Evolutionary conservation across 331 rosid species (phyloP).

Genomic region (Acacia concinna): DNA sequence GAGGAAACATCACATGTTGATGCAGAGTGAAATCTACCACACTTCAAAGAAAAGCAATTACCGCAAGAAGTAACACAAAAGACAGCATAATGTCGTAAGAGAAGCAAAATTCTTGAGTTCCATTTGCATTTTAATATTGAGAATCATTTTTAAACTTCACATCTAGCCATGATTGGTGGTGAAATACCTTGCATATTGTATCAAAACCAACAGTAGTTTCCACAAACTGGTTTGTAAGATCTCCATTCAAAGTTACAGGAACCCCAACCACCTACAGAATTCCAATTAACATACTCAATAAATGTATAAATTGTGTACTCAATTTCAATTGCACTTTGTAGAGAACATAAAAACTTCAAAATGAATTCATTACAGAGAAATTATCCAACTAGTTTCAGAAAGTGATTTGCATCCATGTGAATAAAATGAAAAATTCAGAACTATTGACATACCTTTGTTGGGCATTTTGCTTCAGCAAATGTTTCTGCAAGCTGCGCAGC

Average conservation of each 20-base stretch:
- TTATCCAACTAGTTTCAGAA: background rate
- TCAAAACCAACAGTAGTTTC: slow-evolving; percentile 97
- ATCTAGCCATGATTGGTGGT: background rate
- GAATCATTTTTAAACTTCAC: slow-evolving; percentile 8
- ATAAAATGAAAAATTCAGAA: slow-evolving; percentile 14
- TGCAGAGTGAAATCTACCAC: background rate
- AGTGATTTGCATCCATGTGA: background rate
- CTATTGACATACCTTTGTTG: slow-evolving; percentile 64
- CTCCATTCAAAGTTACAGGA: slow-evolving; percentile 98
- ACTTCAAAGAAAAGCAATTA: background rate
- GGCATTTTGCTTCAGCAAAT: slow-evolving; percentile 85
- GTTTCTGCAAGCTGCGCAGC: slow-evolving; percentile 99
- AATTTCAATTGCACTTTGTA: background rate
- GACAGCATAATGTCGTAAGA: background rate
- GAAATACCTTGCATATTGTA: slow-evolving; percentile 89
- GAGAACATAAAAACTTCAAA: background rate
- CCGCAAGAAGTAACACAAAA: background rate
- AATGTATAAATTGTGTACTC: background rate
- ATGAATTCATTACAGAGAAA: background rate
- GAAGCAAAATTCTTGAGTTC: background rate
- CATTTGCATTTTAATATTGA: slow-evolving; percentile 1
- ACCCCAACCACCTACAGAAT: slow-evolving; percentile 93
- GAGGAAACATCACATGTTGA: background rate
- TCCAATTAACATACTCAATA: slow-evolving; percentile 28
- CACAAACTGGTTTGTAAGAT: slow-evolving; percentile 94